Base-by-base conservation (phyloP, 2,329 filamentous ascomycete species). In the Aspergillus sp. region DNA sequence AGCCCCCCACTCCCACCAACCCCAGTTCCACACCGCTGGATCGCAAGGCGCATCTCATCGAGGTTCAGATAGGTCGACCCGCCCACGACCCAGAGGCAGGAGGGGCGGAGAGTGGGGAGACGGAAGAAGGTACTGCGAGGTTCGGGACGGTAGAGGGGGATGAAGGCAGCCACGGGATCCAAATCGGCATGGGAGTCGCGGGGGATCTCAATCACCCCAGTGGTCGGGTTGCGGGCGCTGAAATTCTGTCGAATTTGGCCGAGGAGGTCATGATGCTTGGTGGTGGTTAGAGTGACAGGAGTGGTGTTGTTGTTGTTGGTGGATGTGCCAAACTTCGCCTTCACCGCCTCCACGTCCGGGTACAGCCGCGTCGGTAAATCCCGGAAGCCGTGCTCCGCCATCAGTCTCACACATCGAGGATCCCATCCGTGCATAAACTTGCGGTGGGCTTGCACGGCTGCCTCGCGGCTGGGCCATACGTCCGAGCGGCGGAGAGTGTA, bases 221-320 rank as follows among this genome's bases (percentile, higher is more conserved):
- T 53, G 13, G 30, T 47, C 2, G 36, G 15, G 4, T 41, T 8
- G 2, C 47, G 52, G 23, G 30, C n/a, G 2, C 25, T 28, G 38
- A 56, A 52, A 13, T 56, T 60, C 15, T 49, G n/a, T 23, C 52
- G 45, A 7, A 41, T 50, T 7, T 50, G 21, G 7, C n/a, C 32
- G 8, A 54, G n/a, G 1, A 55, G 15, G 23, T 58, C 59, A 4
- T 58, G 59, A 15, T 57, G 28, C 15, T 58, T 61, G 19, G 58
- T 62, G 12, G 59, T 61, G 12, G 55, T 58, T 8, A 61, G 55
- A n/a, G 58, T 61, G 7, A 63, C 55, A 21, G 61, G 51, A 5
- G 53, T 21, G 1, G 9, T 45, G 1, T 9, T n/a, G 17, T 53
- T 13, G 17, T 9, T n/a, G 17, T 50, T 54, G 6, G 49, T 7